A percentile compares a stretch with the other conserved stretches of the same genome.
phyloP scores from a whole-genome alignment of 352 stramenopile species.

The Globisporangium uncinulatum region DNA sequence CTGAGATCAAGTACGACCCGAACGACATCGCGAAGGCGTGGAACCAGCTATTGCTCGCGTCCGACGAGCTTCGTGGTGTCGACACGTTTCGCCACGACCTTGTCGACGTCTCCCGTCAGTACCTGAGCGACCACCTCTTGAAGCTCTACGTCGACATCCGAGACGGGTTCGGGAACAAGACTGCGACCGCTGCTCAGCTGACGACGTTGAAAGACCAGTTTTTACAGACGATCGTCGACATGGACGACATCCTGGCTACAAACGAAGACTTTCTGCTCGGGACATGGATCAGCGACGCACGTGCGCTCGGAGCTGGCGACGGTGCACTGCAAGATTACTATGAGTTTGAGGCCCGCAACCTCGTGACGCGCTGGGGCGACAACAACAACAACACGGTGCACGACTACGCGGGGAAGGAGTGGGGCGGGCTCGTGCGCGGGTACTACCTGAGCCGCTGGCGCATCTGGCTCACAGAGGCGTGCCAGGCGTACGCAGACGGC shows the following conservation, averaged over 20 bases:
- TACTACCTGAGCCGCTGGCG: slow-evolving; percentile 73
- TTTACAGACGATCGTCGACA: slow-evolving; percentile 36
- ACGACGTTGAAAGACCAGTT: slow-evolving; percentile 37
- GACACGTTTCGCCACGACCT: slow-evolving; percentile 72
- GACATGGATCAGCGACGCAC: slow-evolving; percentile 62
- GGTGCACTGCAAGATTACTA: slow-evolving; percentile 43
- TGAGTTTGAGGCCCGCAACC: slow-evolving; percentile 80
- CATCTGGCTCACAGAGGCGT: slow-evolving; percentile 68
- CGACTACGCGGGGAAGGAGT: slow-evolving; percentile 78
- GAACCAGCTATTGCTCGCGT: slow-evolving; percentile 47
- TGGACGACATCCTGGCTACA: slow-evolving; percentile 63
- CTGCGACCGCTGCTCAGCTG: slow-evolving; percentile 22
- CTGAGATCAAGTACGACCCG: slow-evolving; percentile 64
- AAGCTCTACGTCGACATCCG: slow-evolving; percentile 55
- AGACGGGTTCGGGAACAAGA: slow-evolving; percentile 34
- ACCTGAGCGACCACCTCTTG: slow-evolving; percentile 58
- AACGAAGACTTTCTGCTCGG: slow-evolving; percentile 67
- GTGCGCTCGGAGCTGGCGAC: slow-evolving; percentile 28
- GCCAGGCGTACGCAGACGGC: slow-evolving; percentile 52
- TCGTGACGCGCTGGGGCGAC: slow-evolving; percentile 77
- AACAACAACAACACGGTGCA: slow-evolving; percentile 67
- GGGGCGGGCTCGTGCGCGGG: slow-evolving; percentile 52
- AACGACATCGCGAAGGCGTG: slow-evolving; percentile 52
- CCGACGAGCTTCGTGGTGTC: slow-evolving; percentile 25
- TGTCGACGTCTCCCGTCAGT: slow-evolving; percentile 77